Evolutionary conservation across 75 land plant genomes (phyloP).

Genomic region (Larix kaempferi): DNA sequence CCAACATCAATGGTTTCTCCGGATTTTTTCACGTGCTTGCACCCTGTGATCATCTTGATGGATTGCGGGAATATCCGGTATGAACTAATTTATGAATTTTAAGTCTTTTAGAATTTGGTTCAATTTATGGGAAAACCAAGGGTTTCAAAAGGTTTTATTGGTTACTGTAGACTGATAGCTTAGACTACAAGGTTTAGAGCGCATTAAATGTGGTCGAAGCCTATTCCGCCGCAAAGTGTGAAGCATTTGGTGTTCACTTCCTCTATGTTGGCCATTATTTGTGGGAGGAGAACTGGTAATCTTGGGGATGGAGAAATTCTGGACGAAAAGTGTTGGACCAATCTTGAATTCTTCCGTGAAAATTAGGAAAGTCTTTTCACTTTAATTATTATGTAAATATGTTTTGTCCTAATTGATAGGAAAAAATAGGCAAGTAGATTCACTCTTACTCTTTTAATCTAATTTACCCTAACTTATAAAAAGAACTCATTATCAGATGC

Average conservation of each 20-base stretch:
- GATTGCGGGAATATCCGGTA: slow-evolving; percentile 14
- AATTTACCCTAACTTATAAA: too few species aligned
- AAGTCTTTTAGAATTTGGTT: too few species aligned
- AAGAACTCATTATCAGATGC: too few species aligned
- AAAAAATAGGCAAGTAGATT: too few species aligned
- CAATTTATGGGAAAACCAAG: too few species aligned
- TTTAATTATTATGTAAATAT: too few species aligned
- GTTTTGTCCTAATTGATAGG: too few species aligned
- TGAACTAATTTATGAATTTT: not conserved
- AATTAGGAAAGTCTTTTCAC: slow-evolving; percentile 5
- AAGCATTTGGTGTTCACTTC: slow-evolving; percentile 16
- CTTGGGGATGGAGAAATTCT: not conserved
- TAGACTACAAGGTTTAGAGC: slow-evolving; percentile 14
- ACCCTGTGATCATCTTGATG: slow-evolving; percentile 15
- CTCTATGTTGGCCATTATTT: slow-evolving; percentile 14
- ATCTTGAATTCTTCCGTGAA: slow-evolving; percentile 18
- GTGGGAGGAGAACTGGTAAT: not conserved
- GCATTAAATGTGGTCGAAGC: slow-evolving; percentile 20
- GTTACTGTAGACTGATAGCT: slow-evolving; percentile 9
- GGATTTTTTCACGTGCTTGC: slow-evolving; percentile 19
- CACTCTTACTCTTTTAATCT: too few species aligned
- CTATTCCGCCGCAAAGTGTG: slow-evolving; percentile 15
- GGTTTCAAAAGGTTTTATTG: not conserved
- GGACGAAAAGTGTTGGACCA: slow-evolving; percentile 22
- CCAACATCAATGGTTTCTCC: slow-evolving; percentile 10